Evolutionary conservation across 2,329 filamentous ascomycete species (phyloP).

Genomic region (Neonectria magnoliae): DNA sequence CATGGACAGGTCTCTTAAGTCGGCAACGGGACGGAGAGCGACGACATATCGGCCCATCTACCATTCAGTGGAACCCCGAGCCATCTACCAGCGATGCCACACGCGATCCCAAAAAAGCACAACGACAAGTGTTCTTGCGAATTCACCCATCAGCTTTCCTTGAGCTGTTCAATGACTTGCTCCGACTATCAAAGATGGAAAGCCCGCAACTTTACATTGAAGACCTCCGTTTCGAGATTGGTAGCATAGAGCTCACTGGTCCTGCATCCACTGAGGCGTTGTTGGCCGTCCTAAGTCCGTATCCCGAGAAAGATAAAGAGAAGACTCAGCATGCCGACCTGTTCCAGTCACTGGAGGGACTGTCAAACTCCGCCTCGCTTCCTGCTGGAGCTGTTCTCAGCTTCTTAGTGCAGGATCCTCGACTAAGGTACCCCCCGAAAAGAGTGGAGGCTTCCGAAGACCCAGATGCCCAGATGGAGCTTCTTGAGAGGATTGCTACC

Average conservation of each 20-base stretch:
- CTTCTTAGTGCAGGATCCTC: conserved; percentile 82
- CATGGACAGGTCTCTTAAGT: conserved; percentile 61
- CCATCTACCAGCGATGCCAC: conserved; percentile 40
- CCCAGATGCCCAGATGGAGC: conserved; percentile 47
- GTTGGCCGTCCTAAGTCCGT: conserved; percentile 71
- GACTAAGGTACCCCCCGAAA: conserved; percentile 79
- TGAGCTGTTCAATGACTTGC: conserved; percentile 72
- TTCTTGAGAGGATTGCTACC: conserved; percentile 69
- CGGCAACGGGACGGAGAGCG: conserved; percentile 63
- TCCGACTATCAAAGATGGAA: conserved; percentile 66
- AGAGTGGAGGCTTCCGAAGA: conserved; percentile 57
- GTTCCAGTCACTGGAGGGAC: conserved; percentile 63
- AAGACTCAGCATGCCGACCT: conserved; percentile 55
- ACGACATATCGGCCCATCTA: conserved; percentile 75
- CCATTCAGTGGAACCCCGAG: conserved; percentile 77
- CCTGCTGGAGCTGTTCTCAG: conserved; percentile 75
- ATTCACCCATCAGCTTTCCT: conserved; percentile 85
- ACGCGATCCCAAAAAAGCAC: conserved; percentile 36
- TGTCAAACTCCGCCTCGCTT: conserved; percentile 75
- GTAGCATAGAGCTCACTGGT: conserved; percentile 66
- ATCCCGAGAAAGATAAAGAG: conserved; percentile 45
- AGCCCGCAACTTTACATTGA: conserved; percentile 71
- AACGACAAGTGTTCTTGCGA: conserved; percentile 71
- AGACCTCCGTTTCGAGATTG: conserved; percentile 75
- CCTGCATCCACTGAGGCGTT: conserved; percentile 85